phyloP scores from a whole-genome alignment of 179 eudicot species.

The Heliamphora pulchella region DNA sequence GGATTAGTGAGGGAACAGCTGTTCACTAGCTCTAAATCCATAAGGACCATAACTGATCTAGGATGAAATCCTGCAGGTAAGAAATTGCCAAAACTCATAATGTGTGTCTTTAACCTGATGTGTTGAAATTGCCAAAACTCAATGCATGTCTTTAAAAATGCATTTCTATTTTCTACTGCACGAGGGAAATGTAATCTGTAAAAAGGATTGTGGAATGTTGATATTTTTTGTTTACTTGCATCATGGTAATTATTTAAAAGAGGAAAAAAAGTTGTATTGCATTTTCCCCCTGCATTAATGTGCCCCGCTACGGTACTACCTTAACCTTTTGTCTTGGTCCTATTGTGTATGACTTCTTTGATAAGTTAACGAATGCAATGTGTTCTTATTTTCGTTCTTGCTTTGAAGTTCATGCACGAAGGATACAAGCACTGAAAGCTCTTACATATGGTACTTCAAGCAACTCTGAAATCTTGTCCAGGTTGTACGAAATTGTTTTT shows the following conservation, averaged over 20 bases:
- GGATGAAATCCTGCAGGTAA: background rate
- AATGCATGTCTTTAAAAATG: background rate
- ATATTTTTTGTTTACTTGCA: background rate
- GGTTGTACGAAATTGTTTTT: constrained; percentile 85
- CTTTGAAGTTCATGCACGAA: constrained; percentile 87
- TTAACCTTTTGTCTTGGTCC: background rate
- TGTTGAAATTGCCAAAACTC: background rate
- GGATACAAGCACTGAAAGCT: constrained; percentile 96
- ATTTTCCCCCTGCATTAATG: constrained; percentile 1
- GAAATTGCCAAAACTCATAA: background rate
- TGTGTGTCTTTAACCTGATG: too few species aligned
- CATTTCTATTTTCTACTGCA: background rate
- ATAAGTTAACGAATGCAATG: background rate
- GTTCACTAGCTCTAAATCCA: background rate
- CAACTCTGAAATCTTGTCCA: constrained; percentile 73
- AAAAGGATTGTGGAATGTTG: background rate
- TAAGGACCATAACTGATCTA: background rate
- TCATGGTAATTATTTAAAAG: background rate
- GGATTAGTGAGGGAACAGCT: background rate
- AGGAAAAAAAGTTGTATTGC: background rate
- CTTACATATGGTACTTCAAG: constrained; percentile 90
- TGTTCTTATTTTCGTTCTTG: background rate
- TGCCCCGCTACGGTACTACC: constrained; percentile 9
- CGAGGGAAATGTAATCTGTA: background rate
- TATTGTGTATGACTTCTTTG: background rate